Conservation (phyloP, 345 rosid genomes). For the Citrus sp. region DNA sequence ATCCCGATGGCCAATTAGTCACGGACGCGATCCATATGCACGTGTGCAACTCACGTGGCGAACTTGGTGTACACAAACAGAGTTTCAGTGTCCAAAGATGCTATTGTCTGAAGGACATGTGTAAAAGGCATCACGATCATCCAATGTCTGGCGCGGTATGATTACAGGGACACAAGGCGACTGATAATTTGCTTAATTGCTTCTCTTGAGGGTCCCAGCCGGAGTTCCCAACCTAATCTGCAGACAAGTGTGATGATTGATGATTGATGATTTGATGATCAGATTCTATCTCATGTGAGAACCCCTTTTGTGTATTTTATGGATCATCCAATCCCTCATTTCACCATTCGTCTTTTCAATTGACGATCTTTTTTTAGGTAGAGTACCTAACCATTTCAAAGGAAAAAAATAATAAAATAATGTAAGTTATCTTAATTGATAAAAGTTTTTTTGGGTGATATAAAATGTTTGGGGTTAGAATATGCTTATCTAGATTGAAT, state of each 20-base stretch:
- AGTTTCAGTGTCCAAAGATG: not conserved
- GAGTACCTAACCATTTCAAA: not conserved
- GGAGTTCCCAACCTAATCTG: too few relatives aligned
- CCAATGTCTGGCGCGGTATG: not conserved
- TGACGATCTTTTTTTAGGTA: not conserved
- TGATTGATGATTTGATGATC: not conserved
- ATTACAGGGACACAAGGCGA: not conserved
- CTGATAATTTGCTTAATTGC: not conserved
- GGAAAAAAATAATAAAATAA: too few relatives aligned
- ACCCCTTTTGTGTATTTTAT: not conserved
- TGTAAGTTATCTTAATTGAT: too few relatives aligned
- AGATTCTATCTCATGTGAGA: not conserved
- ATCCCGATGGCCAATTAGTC: too few relatives aligned
- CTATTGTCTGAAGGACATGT: not conserved
- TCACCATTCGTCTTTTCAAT: not conserved
- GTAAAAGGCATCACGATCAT: not conserved
- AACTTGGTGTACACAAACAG: not conserved
- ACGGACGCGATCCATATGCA: not conserved
- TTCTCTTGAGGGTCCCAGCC: too few relatives aligned
- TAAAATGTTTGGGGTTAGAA: too few relatives aligned
- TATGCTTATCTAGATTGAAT: too few relatives aligned
- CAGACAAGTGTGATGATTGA: not conserved
- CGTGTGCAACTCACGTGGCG: not conserved
- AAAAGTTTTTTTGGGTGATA: too few relatives aligned
- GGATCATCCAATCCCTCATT: not conserved